Base-by-base conservation (phyloP, 257 asterid species). In the Ligustrum vulgare region DNA sequence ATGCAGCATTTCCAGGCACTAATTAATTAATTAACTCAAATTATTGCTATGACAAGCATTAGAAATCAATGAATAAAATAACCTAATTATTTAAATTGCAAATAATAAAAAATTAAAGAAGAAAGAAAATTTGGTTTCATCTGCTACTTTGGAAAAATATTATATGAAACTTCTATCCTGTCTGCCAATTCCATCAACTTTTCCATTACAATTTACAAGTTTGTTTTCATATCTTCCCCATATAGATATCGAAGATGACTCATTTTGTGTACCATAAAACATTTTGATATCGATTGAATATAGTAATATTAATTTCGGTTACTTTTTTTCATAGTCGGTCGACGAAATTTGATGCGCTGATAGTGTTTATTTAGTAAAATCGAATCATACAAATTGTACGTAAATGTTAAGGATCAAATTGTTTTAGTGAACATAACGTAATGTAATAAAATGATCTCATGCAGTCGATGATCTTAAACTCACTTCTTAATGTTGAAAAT, bases 141-240 rank as follows among this genome's bases (percentile, higher is more conserved):
- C 47, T 62, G 62, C 39, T 73, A 69, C 72, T 75, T 60, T 74
- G 54, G 66, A 70, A 62, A 39, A 36, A 33, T 5, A 64, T 63
- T 60, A 78, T 64, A 72, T 70, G 78, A 80, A 85, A 80, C 81
- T 75, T 72, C 72, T 67, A 78, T 83, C 89, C 34, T 85, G 87
- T 85, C 87, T 79, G 89, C 89, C 89, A 83, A 80, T 51, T 80
- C 54, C 75, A 51, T 78, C 56, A 31, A 49, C 80, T 77, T 79
- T 81, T 68, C 65, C 20, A 45, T 45, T 45, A 45, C 54, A 45
- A 45, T 7, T 45, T 45, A 45, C 54, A 45, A 45, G 7, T 45
- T 45, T 45, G 54, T 45, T 41, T 41, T 41, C 47, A 10, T 2
- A 41, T 41, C 47, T 41, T 41, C 47, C 47, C 47, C 47, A 4